Percentiles rank a stretch among this genome's conserved stretches.
phyloP scores from a whole-genome alignment of 169 alveolate species.

The Plasmodium gaboni region DNA sequence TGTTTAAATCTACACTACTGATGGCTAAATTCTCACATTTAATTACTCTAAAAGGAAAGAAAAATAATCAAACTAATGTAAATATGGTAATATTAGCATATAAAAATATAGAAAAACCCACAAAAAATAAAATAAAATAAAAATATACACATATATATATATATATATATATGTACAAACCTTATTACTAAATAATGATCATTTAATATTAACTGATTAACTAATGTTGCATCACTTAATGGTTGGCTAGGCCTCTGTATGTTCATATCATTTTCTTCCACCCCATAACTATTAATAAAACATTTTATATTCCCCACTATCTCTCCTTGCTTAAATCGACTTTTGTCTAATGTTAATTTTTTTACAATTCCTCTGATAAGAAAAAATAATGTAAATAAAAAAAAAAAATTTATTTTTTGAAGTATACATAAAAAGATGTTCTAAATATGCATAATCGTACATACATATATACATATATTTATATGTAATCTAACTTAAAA shows the following conservation, averaged over 20 bases:
- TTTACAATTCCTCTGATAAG: slow-evolving; percentile 72
- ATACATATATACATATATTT: slow-evolving; percentile 16
- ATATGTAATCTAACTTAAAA: slow-evolving; percentile 30
- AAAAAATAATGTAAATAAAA: slow-evolving; percentile 1
- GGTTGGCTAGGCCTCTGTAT: slow-evolving; percentile 80
- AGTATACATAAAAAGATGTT: not conserved
- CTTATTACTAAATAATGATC: slow-evolving; percentile 80
- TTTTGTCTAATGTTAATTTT: slow-evolving; percentile 82
- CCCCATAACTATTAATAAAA: slow-evolving; percentile 80
- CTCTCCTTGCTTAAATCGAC: slow-evolving; percentile 84
- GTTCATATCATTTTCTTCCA: slow-evolving; percentile 74
- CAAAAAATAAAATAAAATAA: not conserved
- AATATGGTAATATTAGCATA: not conserved
- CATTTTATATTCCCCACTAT: slow-evolving; percentile 86
- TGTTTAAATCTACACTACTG: slow-evolving; percentile 86
- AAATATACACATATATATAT: slow-evolving; percentile 33
- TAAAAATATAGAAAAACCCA: slow-evolving; percentile 9
- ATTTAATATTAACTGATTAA: slow-evolving; percentile 76
- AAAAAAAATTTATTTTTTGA: not conserved
- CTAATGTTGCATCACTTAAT: slow-evolving; percentile 80
- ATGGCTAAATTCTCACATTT: slow-evolving; percentile 89
- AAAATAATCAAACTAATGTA: slow-evolving; percentile 65
- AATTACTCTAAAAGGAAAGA: slow-evolving; percentile 77
- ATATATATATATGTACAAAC: slow-evolving; percentile 48
- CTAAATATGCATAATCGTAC: not conserved